phyloP scores from a whole-genome alignment of 2,329 filamentous ascomycete species.

The Sphaerostilbella broomeana region DNA sequence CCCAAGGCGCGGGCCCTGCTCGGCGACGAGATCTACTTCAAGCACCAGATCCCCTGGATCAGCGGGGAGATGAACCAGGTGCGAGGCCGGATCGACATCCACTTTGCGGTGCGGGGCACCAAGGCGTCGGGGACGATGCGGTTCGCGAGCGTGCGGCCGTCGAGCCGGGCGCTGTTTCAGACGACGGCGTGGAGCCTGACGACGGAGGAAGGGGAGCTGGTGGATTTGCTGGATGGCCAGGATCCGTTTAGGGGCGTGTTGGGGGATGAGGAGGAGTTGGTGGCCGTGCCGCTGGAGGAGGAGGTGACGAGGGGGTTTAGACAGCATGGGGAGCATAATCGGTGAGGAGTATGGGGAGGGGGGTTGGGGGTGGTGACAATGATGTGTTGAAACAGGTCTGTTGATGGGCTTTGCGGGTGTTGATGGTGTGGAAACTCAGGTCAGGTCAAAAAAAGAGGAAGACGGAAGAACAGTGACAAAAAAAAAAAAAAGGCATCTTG shows the following conservation, averaged over 20 bases:
- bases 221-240: slow-evolving; percentile 68
- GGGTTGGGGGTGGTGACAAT: no score
- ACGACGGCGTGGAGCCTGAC: slow-evolving; percentile 87
- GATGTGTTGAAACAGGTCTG: no score
- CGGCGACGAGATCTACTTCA: slow-evolving; percentile 82
- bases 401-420: no score
- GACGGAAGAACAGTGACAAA: slow-evolving; percentile 7
- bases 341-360: no score
- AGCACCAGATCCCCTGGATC: slow-evolving; percentile 74
- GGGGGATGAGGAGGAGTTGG: slow-evolving; percentile 36
- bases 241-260: slow-evolving; percentile 59
- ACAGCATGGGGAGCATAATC: slow-evolving; percentile 35
- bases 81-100: slow-evolving; percentile 82
- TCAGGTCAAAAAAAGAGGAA: slow-evolving; percentile 2
- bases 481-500: no score
- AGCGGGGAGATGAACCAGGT: slow-evolving; percentile 86
- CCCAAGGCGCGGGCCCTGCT: slow-evolving; percentile 66
- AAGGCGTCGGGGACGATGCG: slow-evolving; percentile 65
- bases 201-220: slow-evolving; percentile 49
- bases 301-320: slow-evolving; percentile 44
- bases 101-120: slow-evolving; percentile 79
- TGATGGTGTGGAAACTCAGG: background rate
- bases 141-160: slow-evolving; percentile 68
- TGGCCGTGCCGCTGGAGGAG: slow-evolving; percentile 18
- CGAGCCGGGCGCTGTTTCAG: slow-evolving; percentile 60